Conservation (phyloP, 2,329 filamentous ascomycete genomes). For the Sphaerostilbella broomeana region DNA sequence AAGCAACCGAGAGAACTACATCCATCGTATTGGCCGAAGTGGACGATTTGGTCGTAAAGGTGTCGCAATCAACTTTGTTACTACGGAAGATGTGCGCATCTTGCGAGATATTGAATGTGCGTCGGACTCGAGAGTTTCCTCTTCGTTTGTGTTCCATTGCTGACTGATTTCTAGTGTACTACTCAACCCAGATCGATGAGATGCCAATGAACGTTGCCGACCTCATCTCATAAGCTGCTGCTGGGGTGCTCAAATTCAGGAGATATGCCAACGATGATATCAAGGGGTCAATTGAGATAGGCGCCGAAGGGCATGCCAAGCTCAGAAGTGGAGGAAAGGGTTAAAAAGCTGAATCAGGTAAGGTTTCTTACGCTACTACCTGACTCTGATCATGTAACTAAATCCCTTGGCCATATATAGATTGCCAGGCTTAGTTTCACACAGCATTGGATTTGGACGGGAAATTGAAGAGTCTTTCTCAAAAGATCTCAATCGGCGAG, state of each 20-base stretch:
- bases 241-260: too few relatives aligned
- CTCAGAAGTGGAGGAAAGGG: constrained; percentile 17
- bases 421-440: background rate
- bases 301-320: constrained; percentile 8
- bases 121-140: constrained; percentile 28
- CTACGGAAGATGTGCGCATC: constrained; percentile 94
- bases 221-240: constrained; percentile 42
- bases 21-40: constrained; percentile 93
- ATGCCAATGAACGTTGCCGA: constrained; percentile 94
- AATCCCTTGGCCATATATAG: constrained; percentile 1
- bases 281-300: background rate
- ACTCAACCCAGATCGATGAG: constrained; percentile 94
- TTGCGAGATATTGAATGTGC: constrained; percentile 90
- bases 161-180: constrained; percentile 61
- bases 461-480: background rate
- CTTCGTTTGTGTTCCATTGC: background rate
- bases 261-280: background rate
- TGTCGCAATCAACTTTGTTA: constrained; percentile 99
- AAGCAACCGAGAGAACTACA: constrained; percentile 98
- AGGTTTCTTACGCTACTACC: too few relatives aligned
- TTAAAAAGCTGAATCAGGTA: constrained; percentile 12
- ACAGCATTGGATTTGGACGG: background rate
- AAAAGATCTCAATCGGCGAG: too few relatives aligned
- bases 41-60: constrained; percentile 96
- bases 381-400: background rate